Evolutionary conservation across 2,329 filamentous ascomycete species (phyloP).

Genomic region (Diaporthe amygdali): DNA sequence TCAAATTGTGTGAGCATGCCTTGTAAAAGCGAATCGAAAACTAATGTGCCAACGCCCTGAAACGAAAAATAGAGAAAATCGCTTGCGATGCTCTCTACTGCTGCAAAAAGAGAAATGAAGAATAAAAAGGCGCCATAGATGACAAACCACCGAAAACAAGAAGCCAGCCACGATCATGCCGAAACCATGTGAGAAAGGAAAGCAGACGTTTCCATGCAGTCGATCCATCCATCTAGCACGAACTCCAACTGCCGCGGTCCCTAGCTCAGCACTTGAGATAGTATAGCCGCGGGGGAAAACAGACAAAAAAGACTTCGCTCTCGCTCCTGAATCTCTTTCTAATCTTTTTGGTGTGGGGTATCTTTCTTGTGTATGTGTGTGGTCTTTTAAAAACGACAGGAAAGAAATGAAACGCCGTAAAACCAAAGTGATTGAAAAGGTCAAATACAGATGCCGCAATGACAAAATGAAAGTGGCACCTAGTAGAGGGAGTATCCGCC

Average conservation of each 20-base stretch:
- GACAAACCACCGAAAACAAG: background rate
- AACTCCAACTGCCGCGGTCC: background rate
- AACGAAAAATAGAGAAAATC: background rate
- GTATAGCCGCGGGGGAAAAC: background rate
- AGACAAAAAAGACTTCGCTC: background rate
- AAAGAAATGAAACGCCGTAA: background rate
- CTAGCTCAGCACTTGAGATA: background rate
- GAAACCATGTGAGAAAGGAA: background rate
- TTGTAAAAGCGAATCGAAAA: background rate
- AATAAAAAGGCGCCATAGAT: background rate
- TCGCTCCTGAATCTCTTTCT: background rate
- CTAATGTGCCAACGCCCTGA: background rate
- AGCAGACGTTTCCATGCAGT: background rate
- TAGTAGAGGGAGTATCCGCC: conserved; percentile 71
- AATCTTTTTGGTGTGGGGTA: background rate
- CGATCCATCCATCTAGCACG: background rate
- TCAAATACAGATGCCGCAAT: background rate
- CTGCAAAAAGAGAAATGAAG: background rate
- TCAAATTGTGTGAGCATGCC: background rate
- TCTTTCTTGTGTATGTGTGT: background rate
- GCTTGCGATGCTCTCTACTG: background rate
- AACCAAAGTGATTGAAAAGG: too few species aligned
- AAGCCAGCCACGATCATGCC: background rate
- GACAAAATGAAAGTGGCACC: conserved; percentile 28
- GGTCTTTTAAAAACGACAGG: background rate